Base-by-base conservation (phyloP, 768 basidiomycete species). In the Pulveroboletus sp. region DNA sequence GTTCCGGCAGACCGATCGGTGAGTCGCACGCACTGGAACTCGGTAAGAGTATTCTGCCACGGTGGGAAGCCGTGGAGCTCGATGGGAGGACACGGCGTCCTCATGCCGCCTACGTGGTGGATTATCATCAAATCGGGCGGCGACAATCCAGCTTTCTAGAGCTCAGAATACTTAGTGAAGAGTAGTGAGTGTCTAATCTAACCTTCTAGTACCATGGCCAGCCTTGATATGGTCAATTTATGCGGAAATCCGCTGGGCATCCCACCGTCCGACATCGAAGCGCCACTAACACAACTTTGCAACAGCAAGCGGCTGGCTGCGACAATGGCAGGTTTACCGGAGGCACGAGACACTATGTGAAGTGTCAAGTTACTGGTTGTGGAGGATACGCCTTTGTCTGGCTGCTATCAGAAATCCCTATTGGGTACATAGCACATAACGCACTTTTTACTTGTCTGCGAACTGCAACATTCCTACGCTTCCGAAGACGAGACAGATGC, bases 41-140 rank as follows among this genome's bases (percentile, higher is more conserved):
- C 89, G 39, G 86, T 87, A 37, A 92, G 69, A 48, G 83, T 74
- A n/a, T 83, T 79, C 58, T 92, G 89, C 89, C 89, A 92, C 14
- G 89, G 89, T 15, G 89, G 89, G 58, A 85, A 90, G 5, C 84
- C 85, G 56, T 84, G 70, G 18, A 90, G 70, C 63, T 90, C 86
- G 44, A 84, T 66, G 1, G 85, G 80, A 21, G 70, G 59, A 35
- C 60, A 63, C 33, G 69, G 65, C 33, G 64, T 65, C 42, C 58
- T 66, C 11, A 69, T 62, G 3, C 72, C 68, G 30, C 69, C 70
- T 18, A 86, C 52, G 40, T 80, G 71, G 60, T 91, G 86, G 14
- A 90, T 73, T 56, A 92, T 81, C 75, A 89, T 78, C 43, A 92
- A 78, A 58, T 92, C 87, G 13, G 89, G 86, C 13, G 84, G 71